A percentile compares a stretch with the other conserved stretches of the same genome.
Evolutionary conservation across 352 stramenopile genomes (phyloP).

Genomic region (Hyaloperonospora brassicae): DNA sequence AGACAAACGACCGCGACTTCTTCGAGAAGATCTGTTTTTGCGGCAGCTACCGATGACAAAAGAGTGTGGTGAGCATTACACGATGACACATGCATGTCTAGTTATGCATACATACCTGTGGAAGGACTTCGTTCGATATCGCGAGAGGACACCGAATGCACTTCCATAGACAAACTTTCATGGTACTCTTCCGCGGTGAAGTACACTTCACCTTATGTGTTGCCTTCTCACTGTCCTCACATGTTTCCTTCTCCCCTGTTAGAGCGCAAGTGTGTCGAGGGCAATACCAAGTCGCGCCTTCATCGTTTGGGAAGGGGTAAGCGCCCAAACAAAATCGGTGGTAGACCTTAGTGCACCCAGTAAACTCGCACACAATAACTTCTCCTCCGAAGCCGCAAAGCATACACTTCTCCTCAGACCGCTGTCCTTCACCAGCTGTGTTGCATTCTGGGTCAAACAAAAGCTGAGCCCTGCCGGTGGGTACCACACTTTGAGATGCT

Average conservation of each 20-base stretch:
- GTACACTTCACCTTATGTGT: conserved; percentile 33
- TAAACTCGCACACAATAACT: conserved; percentile 78
- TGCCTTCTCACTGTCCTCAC: conserved; percentile 32
- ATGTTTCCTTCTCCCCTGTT: conserved; percentile 45
- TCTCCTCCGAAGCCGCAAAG: conserved; percentile 77
- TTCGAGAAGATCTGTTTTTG: conserved; percentile 58
- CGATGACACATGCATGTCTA: neutral
- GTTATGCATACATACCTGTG: conserved; percentile 32
- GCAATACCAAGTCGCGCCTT: conserved; percentile 76
- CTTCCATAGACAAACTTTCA: conserved; percentile 75
- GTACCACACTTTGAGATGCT: conserved; percentile 33
- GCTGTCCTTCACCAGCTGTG: conserved; percentile 33
- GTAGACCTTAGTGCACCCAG: conserved; percentile 77
- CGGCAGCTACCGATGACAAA: conserved; percentile 32
- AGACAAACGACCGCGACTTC: conserved; percentile 60
- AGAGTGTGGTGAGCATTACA: conserved; percentile 7
- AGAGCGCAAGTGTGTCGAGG: conserved; percentile 69
- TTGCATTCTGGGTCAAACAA: conserved; percentile 27
- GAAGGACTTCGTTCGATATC: conserved; percentile 47
- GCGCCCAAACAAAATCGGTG: conserved; percentile 79
- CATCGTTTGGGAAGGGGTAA: conserved; percentile 72
- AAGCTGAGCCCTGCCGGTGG: conserved; percentile 25
- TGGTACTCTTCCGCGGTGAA: conserved; percentile 39
- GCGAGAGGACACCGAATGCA: conserved; percentile 67
- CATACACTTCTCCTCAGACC: conserved; percentile 73